Percentiles rank a stretch among this genome's conserved stretches.
These are phyloP conservation scores for Tremella mesenterica DNA, from an alignment of 768 basidiomycete species.

Conservation along the genomic window DNA sequence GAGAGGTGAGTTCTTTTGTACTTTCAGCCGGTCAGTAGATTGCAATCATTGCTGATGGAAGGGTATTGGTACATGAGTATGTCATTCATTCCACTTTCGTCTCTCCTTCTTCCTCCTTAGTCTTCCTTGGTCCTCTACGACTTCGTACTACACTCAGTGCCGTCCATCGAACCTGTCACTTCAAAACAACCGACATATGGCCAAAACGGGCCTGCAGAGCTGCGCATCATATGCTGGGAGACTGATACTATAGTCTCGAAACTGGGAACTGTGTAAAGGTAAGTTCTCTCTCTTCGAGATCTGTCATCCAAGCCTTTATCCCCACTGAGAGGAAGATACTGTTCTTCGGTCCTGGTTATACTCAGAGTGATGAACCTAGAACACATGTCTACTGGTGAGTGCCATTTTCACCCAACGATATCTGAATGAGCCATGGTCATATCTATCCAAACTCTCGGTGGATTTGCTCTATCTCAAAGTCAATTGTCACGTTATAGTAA, in stretches of 20 bases:
- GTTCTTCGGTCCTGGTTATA: not conserved
- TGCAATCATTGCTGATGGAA: not conserved
- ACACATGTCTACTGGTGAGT: constrained; percentile 1
- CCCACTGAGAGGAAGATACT: too few species aligned
- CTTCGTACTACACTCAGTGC: not conserved
- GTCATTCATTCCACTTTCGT: not conserved
- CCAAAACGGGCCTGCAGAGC: too few species aligned
- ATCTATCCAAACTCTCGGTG: too few species aligned
- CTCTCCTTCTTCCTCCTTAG: too few species aligned
- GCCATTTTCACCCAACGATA: too few species aligned
- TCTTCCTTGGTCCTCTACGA: not conserved
- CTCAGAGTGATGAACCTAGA: not conserved
- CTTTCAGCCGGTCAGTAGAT: not conserved
- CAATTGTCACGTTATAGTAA: not conserved
- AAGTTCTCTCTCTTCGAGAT: not conserved
- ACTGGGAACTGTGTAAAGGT: not conserved
- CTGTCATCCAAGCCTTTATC: not conserved
- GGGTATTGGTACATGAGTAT: not conserved
- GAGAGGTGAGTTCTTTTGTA: not conserved
- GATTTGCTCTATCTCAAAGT: not conserved
- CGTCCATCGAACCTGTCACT: not conserved
- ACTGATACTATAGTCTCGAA: not conserved
- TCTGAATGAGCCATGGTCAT: too few species aligned
- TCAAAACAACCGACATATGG: too few species aligned
- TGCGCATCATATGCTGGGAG: not conserved